Evolutionary conservation across 2,329 filamentous ascomycete genomes (phyloP).

Genomic region (Blumeria graminis): DNA sequence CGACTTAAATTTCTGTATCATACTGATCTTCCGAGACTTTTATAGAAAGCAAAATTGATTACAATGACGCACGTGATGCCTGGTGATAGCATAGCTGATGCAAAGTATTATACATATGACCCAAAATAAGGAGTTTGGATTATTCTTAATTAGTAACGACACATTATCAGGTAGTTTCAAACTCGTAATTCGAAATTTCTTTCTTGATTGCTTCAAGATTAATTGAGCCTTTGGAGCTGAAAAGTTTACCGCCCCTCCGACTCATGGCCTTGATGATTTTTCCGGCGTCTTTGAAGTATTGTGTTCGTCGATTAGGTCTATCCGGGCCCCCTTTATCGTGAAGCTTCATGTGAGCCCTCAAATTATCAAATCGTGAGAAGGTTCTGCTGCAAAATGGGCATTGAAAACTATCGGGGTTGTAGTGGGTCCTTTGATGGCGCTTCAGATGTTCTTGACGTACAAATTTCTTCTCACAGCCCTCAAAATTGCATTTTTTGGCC

Average conservation of each 20-base stretch:
- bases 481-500: slow-evolving; percentile 18
- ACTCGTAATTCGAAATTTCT: no score
- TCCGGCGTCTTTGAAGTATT: background rate
- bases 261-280: background rate
- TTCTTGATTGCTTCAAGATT: no score
- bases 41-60: no score
- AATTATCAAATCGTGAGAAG: slow-evolving; percentile 11
- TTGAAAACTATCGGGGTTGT: background rate
- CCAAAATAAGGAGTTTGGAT: no score
- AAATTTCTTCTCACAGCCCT: slow-evolving; percentile 21
- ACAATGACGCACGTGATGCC: no score
- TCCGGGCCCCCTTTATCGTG: slow-evolving; percentile 3
- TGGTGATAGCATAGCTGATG: no score
- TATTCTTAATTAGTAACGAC: no score
- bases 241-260: background rate
- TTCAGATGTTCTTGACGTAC: slow-evolving; percentile 25
- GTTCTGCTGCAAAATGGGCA: slow-evolving; percentile 8
- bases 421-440: slow-evolving; percentile 22
- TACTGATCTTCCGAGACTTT: no score
- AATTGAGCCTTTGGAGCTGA: no score
- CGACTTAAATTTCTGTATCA: no score
- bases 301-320: background rate
- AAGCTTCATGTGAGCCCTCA: slow-evolving; percentile 7
- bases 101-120: no score
- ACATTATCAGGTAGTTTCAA: no score